Conservation (phyloP, 306 rosid species). For the Ammopiptanthus mongolicus region DNA sequence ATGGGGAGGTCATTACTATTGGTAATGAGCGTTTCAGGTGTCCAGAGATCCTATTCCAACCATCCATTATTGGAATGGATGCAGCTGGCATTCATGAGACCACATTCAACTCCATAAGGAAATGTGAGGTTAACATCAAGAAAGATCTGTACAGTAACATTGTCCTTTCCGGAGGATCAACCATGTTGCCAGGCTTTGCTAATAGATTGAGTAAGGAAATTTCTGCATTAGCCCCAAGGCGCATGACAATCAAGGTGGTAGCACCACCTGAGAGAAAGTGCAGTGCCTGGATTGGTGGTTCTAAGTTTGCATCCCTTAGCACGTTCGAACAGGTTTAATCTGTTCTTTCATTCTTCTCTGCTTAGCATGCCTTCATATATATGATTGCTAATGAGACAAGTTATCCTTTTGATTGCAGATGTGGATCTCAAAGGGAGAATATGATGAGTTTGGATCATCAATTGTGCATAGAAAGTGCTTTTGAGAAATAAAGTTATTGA, state of each 20-base stretch:
- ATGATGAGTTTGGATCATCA: conserved; percentile 95
- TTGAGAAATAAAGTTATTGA: conserved; percentile 44
- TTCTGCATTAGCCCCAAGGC: conserved; percentile 96
- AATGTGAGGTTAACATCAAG: conserved; percentile 95
- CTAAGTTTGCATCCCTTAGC: conserved; percentile 96
- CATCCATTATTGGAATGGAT: conserved; percentile 93
- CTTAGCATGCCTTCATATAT: not conserved
- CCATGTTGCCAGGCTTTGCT: conserved; percentile 97
- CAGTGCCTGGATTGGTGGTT: conserved; percentile 99
- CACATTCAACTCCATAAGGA: conserved; percentile 95
- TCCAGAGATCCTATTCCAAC: conserved; percentile 94
- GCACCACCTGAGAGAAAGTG: conserved; percentile 98
- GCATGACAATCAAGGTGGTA: conserved; percentile 97
- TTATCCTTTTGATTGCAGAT: conserved; percentile 50
- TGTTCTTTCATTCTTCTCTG: not conserved
- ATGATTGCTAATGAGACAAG: not conserved
- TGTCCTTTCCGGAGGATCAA: conserved; percentile 96
- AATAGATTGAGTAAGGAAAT: conserved; percentile 97
- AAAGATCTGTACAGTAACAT: conserved; percentile 92
- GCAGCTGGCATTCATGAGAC: conserved; percentile 98
- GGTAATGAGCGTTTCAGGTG: conserved; percentile 98
- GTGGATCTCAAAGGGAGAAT: conserved; percentile 98
- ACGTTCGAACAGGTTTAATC: conserved; percentile 90
- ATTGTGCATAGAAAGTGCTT: conserved; percentile 98
- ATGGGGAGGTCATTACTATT: conserved; percentile 90